Percentiles rank a stretch among this genome's conserved stretches.
Conservation (phyloP, 2,329 filamentous ascomycete species). For the Metarhizium robertsii region DNA sequence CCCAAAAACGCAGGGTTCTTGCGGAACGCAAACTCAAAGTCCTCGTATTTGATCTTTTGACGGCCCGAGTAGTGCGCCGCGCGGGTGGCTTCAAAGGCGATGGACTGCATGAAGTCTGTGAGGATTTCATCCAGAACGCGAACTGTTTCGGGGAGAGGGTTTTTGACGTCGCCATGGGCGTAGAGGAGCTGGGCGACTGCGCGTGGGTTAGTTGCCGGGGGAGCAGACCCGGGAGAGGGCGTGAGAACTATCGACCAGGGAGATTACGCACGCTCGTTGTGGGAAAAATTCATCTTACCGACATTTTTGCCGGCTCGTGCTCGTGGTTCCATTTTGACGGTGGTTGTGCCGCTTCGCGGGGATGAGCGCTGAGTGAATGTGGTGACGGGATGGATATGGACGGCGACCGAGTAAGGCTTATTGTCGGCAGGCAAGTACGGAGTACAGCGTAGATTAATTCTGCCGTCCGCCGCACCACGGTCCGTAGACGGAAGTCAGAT, state of each 20-base stretch:
- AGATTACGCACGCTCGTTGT: constrained; percentile 53
- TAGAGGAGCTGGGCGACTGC: constrained; percentile 66
- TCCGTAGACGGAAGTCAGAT: background rate
- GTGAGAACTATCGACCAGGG: too few relatives aligned
- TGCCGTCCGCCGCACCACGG: too few relatives aligned
- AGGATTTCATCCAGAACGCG: constrained; percentile 89
- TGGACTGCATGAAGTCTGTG: constrained; percentile 92
- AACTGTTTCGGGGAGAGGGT: constrained; percentile 75
- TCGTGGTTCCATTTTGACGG: constrained; percentile 58
- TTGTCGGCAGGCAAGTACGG: background rate
- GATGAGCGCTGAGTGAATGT: background rate
- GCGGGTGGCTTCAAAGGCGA: constrained; percentile 81
- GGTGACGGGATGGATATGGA: background rate
- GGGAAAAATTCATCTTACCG: constrained; percentile 71
- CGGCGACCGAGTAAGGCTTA: background rate
- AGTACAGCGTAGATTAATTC: background rate
- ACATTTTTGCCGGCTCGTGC: constrained; percentile 72
- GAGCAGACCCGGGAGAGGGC: background rate
- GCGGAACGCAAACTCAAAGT: constrained; percentile 90
- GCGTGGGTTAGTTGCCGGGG: background rate
- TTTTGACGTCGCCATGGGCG: constrained; percentile 68
- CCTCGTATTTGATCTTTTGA: constrained; percentile 96
- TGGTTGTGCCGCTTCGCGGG: background rate
- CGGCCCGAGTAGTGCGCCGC: constrained; percentile 79
- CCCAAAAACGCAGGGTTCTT: constrained; percentile 80